Evolutionary conservation across 441 rosid species (phyloP).

Genomic region (Populus hybrid): DNA sequence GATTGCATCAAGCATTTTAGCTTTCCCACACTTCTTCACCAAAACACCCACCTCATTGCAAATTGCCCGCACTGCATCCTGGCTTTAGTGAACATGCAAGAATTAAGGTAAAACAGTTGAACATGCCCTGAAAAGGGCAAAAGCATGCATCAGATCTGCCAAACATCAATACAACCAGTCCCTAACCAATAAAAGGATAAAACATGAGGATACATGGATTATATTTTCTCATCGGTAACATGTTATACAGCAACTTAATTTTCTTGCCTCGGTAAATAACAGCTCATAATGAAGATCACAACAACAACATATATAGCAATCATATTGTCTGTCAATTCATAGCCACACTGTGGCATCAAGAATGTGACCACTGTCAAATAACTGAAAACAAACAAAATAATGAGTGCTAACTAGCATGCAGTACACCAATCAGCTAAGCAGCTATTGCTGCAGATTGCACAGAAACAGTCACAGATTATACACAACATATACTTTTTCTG

Average conservation of each 20-base stretch:
- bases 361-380: background rate
- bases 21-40: conserved; percentile 77
- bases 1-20: conserved; percentile 88
- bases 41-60: conserved; percentile 70
- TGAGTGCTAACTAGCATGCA: background rate
- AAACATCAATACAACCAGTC: background rate
- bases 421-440: background rate
- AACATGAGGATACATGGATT: background rate
- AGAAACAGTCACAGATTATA: background rate
- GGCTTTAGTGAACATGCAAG: conserved; percentile 35
- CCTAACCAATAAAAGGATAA: background rate
- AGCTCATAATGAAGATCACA: background rate
- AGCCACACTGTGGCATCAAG: background rate
- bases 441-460: background rate
- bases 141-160: background rate
- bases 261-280: background rate
- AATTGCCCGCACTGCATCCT: conserved; percentile 86
- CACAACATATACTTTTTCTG: background rate
- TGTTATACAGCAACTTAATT: background rate
- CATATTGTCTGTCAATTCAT: background rate
- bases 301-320: background rate
- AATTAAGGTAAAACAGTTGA: conserved; percentile 1
- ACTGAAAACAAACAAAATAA: background rate
- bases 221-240: background rate
- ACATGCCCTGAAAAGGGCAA: background rate